Evolutionary conservation across 345 rosid species (phyloP).

Genomic region (Melaleuca alternifolia): DNA sequence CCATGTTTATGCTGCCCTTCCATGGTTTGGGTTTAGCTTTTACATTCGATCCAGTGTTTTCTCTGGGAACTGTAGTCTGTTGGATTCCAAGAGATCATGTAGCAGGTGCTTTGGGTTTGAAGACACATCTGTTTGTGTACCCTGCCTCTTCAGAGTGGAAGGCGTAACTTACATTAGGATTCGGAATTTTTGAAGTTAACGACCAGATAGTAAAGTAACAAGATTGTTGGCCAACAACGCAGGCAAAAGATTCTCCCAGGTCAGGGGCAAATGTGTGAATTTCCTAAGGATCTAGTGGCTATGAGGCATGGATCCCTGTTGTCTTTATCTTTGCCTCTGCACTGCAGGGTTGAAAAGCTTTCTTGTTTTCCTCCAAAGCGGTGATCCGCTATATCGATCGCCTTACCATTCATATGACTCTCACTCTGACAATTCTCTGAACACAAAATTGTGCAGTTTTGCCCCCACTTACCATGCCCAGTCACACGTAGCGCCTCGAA

Average conservation of each 20-base stretch:
- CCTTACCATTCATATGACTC: not conserved
- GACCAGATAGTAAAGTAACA: not conserved
- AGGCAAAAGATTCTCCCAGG: not conserved
- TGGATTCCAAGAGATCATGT: not conserved
- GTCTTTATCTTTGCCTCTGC: not conserved
- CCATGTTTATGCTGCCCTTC: not conserved
- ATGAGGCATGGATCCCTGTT: not conserved
- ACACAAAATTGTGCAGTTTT: not conserved
- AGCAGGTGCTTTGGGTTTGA: not conserved
- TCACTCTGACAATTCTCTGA: not conserved
- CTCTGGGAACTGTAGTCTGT: not conserved
- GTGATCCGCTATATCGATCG: not conserved
- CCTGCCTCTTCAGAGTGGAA: not conserved
- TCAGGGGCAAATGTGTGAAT: not conserved
- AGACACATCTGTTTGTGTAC: not conserved
- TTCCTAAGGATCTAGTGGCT: not conserved
- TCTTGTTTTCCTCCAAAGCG: not conserved
- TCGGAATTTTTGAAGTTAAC: not conserved
- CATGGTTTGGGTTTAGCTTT: not conserved
- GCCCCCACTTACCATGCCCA: not conserved
- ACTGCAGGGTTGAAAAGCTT: not conserved
- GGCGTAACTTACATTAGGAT: not conserved
- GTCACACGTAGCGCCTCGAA: not conserved
- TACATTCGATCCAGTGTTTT: not conserved
- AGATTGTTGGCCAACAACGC: not conserved